These are phyloP conservation scores for Blastomyces percursus DNA, from an alignment of 2,329 filamentous ascomycete genomes.

Conservation along the genomic window DNA sequence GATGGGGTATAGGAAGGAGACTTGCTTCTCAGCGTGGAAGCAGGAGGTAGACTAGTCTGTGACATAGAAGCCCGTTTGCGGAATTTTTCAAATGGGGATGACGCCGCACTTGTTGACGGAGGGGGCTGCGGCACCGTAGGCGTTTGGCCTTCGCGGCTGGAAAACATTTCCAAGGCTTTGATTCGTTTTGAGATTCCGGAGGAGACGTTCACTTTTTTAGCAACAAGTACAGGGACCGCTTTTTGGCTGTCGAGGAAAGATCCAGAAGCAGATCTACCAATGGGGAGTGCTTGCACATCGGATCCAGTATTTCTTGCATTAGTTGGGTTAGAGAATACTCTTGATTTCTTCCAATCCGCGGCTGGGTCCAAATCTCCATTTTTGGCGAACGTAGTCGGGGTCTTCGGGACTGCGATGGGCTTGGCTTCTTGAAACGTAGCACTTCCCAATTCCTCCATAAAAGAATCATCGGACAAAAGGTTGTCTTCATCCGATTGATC, in stretches of 20 bases:
- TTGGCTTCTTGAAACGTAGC: conserved; percentile 77
- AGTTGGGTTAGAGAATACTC: conserved; percentile 32
- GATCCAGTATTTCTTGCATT: conserved; percentile 19
- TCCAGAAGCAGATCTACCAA: conserved; percentile 31
- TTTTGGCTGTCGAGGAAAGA: conserved; percentile 23
- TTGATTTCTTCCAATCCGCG: conserved; percentile 28
- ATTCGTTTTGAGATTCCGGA: conserved; percentile 90
- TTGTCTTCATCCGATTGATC: conserved; percentile 35
- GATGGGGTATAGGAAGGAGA: conserved; percentile 19
- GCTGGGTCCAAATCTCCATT: conserved; percentile 22
- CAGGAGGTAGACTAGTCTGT: conserved; percentile 19
- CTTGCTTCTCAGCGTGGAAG: conserved; percentile 18
- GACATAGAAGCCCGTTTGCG: conserved; percentile 34
- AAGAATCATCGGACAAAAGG: conserved; percentile 53
- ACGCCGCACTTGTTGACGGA: conserved; percentile 38
- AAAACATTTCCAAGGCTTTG: conserved; percentile 77
- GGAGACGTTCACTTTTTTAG: conserved; percentile 72
- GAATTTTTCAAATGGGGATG: conserved; percentile 46
- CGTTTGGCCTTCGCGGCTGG: conserved; percentile 37
- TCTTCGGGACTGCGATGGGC: conserved; percentile 66
- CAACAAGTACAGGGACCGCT: conserved; percentile 39
- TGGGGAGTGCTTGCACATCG: conserved; percentile 24
- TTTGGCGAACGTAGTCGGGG: conserved; percentile 56
- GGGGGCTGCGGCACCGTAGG: conserved; percentile 23
- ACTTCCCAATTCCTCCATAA: conserved; percentile 75